Base-by-base conservation (phyloP, 177 flowering plant genomes). In the Vitis hybrid region DNA sequence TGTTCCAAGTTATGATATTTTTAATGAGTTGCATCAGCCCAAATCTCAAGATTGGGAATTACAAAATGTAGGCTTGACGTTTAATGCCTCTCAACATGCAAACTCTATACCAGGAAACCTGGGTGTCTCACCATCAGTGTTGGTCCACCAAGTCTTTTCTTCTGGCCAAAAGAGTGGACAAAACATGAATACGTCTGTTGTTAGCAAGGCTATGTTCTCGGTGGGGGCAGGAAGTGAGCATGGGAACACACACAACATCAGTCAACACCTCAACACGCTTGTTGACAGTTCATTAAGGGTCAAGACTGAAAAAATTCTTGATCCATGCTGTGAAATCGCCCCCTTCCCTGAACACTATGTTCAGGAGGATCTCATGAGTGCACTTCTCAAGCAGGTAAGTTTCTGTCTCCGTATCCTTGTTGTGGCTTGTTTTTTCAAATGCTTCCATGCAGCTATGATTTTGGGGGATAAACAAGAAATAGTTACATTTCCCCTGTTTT, bases 301-400 rank as follows among this genome's bases (percentile, higher is more conserved):
- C 10, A 90, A 90, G 75, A 39, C 82, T 10, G 98, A 88, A 77
- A 82, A 80, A 57, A 54, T 80, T 26, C 58, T 74, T 19, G 83
- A 86, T 63, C n/a, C 75, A 56, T 75, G 74, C 79, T 65, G 45
- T 56, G 79, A 79, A 26, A 71, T 70, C 53, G 50, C 59, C 20
- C 60, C 83, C 20, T 61, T 73, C 39, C 69, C 77, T 13, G 80
- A 80, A 59, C 86, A 81, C 20, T 85, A 70, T 71, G 85, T 81
- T 68, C 95, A 88, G 71, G 98, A 92, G 56, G 97, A 90, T 75
- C 87, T 89, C 68, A 80, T 89, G 88, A 83, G 84, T 82, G 89
- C 82, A 16, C 76, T 89, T 65, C 84, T 90, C 54, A 89, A 86
- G 71, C 97, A 89, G 92, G 98, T 92, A 10, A 56, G 80, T 50